A percentile compares a stretch with the other conserved stretches of the same genome.
These are phyloP conservation scores for Neurospora terricola DNA, from an alignment of 495 filamentous ascomycete species.

Conservation along the genomic window DNA sequence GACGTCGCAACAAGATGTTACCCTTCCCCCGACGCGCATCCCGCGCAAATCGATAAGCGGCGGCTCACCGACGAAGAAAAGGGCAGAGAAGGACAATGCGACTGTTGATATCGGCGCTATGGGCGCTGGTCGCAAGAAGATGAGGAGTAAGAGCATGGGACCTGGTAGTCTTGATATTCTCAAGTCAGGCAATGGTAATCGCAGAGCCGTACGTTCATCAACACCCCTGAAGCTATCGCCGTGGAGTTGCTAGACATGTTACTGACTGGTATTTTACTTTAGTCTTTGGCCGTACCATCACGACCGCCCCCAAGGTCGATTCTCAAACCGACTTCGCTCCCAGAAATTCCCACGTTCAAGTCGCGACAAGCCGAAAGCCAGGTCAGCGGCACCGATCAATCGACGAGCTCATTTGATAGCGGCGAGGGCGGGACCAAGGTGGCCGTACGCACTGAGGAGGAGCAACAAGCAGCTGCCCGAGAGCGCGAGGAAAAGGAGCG, in stretches of 20 bases:
- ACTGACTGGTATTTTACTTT: background rate
- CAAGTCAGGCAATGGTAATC: conserved; percentile 68
- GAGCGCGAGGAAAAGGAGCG: conserved; percentile 67
- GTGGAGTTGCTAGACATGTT: background rate
- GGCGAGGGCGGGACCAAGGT: conserved; percentile 35
- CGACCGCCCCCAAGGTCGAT: conserved; percentile 59
- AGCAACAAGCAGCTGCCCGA: conserved; percentile 65
- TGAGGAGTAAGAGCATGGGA: conserved; percentile 88
- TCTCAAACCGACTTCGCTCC: conserved; percentile 65
- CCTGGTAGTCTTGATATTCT: conserved; percentile 80
- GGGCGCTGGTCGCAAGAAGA: conserved; percentile 54
- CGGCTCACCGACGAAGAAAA: conserved; percentile 43
- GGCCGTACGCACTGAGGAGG: conserved; percentile 58
- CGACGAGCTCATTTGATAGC: conserved; percentile 42
- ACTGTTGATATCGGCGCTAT: conserved; percentile 47
- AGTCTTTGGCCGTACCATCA: conserved; percentile 41
- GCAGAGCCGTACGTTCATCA: conserved; percentile 54
- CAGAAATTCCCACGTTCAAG: conserved; percentile 46
- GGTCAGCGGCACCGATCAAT: conserved; percentile 30
- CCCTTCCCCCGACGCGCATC: conserved; percentile 45
- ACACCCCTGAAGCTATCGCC: background rate
- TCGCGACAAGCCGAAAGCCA: conserved; percentile 24
- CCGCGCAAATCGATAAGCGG: conserved; percentile 72
- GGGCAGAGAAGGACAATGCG: conserved; percentile 61
- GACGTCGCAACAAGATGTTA: conserved; percentile 36